These are phyloP conservation scores for Allomyces javanicus DNA, from an alignment of 192 early-diverging fungal genomes.

Conservation along the genomic window DNA sequence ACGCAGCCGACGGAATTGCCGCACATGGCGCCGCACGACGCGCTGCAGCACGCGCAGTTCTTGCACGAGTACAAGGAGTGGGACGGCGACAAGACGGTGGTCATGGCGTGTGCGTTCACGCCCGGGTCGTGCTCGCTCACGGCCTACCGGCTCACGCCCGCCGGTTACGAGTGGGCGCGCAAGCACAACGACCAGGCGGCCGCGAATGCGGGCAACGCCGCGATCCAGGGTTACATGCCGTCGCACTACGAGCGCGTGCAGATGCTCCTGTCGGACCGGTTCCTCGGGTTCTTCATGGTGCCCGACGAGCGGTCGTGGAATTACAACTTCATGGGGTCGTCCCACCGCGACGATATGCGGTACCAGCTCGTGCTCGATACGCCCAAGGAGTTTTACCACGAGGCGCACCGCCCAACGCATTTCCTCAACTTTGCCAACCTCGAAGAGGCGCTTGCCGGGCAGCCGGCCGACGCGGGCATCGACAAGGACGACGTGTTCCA, in stretches of 20 bases:
- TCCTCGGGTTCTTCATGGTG: conserved; percentile 97
- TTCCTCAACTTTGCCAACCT: conserved; percentile 77
- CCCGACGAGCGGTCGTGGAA: conserved; percentile 92
- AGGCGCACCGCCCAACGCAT: conserved; percentile 83
- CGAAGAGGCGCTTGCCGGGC: conserved; percentile 18
- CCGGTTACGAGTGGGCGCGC: conserved; percentile 91
- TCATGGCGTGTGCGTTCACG: conserved; percentile 90
- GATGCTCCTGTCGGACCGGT: conserved; percentile 85
- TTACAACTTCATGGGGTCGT: conserved; percentile 96
- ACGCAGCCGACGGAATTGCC: conserved; percentile 86
- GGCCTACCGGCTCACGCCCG: conserved; percentile 87
- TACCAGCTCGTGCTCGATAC: conserved; percentile 73
- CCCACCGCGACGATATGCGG: conserved; percentile 78
- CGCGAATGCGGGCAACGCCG: neutral
- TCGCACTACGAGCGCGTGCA: conserved; percentile 90
- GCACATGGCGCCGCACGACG: conserved; percentile 76
- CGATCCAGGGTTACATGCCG: conserved; percentile 50
- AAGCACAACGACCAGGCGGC: conserved; percentile 55
- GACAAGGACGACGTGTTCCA: neutral
- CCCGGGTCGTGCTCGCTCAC: conserved; percentile 93
- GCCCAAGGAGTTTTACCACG: conserved; percentile 94
- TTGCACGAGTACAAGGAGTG: conserved; percentile 71
- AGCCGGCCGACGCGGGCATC: neutral
- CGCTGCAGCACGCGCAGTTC: conserved; percentile 73
- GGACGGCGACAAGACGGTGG: conserved; percentile 87